Base-by-base conservation (phyloP, 192 early-diverging fungal genomes). In the Podila epicladia region DNA sequence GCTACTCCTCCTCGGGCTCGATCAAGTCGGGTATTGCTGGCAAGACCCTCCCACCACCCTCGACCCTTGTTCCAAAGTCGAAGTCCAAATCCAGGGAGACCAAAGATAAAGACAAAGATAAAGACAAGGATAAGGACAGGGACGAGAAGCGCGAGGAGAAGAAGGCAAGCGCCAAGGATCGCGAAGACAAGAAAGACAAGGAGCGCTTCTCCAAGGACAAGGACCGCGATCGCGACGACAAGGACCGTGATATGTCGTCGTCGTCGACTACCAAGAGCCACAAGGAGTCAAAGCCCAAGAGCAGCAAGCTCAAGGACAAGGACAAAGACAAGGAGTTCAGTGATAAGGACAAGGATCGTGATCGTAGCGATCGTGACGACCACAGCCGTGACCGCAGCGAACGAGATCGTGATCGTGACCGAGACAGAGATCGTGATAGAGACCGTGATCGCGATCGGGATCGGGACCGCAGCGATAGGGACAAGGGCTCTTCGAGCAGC, bases 271-370 rank as follows among this genome's bases (percentile, higher is more conserved):
- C 50, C 64, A 77, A 71, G 48, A 58, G 67, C 24, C 64, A 74
- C 55, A 70, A 75, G 62, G 82, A 85, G 17, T 69, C 65, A 58
- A 82, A 82, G 67, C 29, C 64, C 82, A 86, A 74, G 69, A 84
- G 79, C 62, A 69, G 64, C 71, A 72, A 66, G 69, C 64, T 78
- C 57, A 83, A 86, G 67, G 76, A 76, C 72, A 83, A 64, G 69
- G 70, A 82, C 38, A 83, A 86, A 65, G 76, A 76, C 72, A 83
- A 78, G 62, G 75, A 82, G 75, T 70, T 68, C 65, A 85, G 72
- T 64, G 58, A 62, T 65, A 84, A 82, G 51, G 65, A 41, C 35
- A 63, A 24, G 63, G 62, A 69, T 45, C 73, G 73, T 11, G 51
- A 65, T 31, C 24, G 70, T 11, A 37, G 35, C 9, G 60, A 62